Conservation (phyloP, 306 rosid species). For the Cicer yamashitae region DNA sequence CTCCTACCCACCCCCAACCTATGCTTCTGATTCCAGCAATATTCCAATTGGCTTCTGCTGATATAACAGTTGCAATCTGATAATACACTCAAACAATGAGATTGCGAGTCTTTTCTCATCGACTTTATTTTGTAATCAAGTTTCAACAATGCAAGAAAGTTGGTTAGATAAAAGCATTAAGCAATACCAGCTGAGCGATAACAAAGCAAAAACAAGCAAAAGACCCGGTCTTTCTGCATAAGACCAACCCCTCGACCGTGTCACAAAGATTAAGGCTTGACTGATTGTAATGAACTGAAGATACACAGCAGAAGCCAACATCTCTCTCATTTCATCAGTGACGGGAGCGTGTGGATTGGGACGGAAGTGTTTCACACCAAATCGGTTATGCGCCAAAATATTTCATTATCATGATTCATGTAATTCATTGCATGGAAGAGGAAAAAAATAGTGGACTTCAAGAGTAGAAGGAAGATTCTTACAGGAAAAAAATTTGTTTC, state of each 20-base stretch:
- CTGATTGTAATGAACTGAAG: constrained; percentile 79
- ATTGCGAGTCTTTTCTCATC: constrained; percentile 15
- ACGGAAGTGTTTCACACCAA: constrained; percentile 50
- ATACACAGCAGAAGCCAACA: constrained; percentile 67
- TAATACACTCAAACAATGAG: constrained; percentile 10
- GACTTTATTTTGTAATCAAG: constrained; percentile 10
- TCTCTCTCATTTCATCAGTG: constrained; percentile 29
- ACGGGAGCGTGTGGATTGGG: not conserved
- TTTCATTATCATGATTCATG: constrained; percentile 4
- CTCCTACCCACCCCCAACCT: constrained; percentile 74
- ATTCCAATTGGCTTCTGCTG: constrained; percentile 57
- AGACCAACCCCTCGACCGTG: constrained; percentile 78
- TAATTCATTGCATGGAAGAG: not conserved
- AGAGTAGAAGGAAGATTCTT: constrained; percentile 40
- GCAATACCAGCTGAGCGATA: constrained; percentile 71
- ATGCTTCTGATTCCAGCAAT: constrained; percentile 57
- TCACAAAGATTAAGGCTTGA: constrained; percentile 77
- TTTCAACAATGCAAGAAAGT: not conserved
- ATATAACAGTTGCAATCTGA: constrained; percentile 70
- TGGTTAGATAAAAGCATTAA: not conserved
- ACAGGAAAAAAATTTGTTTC: constrained; percentile 64
- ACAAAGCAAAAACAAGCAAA: constrained; percentile 65
- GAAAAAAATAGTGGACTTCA: constrained; percentile 5
- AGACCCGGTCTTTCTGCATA: constrained; percentile 71
- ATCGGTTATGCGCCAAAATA: constrained; percentile 49